Conservation (phyloP, 2,329 filamentous ascomycete species). For the Chrysosporium keratinophilum region DNA sequence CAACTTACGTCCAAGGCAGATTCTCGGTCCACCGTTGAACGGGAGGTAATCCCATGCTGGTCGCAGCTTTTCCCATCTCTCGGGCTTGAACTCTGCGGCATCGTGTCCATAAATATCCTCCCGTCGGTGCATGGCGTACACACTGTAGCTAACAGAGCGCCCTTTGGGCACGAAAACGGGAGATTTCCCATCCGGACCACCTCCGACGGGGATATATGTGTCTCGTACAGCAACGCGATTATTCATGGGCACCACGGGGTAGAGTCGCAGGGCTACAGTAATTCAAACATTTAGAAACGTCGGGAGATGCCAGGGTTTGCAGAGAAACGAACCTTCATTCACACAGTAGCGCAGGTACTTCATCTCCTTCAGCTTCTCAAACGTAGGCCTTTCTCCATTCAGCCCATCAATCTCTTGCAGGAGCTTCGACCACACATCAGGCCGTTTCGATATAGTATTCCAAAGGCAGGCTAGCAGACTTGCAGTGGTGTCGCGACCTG, state of each 20-base stretch:
- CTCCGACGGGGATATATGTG: conserved; percentile 62
- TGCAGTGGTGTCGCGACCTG: conserved; percentile 75
- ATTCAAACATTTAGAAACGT: neutral
- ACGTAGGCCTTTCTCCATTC: conserved; percentile 56
- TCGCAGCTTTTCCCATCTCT: conserved; percentile 56
- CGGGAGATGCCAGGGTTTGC: neutral
- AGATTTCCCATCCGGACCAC: conserved; percentile 38
- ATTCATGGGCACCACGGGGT: conserved; percentile 70
- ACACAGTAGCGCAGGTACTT: conserved; percentile 63
- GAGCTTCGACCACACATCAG: conserved; percentile 56
- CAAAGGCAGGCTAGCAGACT: conserved; percentile 68
- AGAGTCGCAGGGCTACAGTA: conserved; percentile 50
- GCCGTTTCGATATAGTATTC: conserved; percentile 67
- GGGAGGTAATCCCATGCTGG: conserved; percentile 63
- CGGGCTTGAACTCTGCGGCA: conserved; percentile 43
- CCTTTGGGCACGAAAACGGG: conserved; percentile 40
- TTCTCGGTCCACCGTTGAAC: conserved; percentile 63
- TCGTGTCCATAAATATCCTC: conserved; percentile 35
- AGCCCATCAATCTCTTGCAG: conserved; percentile 59
- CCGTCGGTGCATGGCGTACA: conserved; percentile 44
- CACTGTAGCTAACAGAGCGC: conserved; percentile 42
- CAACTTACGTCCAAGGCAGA: conserved; percentile 53
- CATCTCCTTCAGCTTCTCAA: conserved; percentile 80
- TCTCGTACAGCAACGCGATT: conserved; percentile 60
- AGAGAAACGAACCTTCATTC: conserved; percentile 48